A percentile compares a stretch with the other conserved stretches of the same genome.
These are phyloP conservation scores for Aspergillus sp. DNA, from an alignment of 2,329 filamentous ascomycete genomes.

Conservation along the genomic window DNA sequence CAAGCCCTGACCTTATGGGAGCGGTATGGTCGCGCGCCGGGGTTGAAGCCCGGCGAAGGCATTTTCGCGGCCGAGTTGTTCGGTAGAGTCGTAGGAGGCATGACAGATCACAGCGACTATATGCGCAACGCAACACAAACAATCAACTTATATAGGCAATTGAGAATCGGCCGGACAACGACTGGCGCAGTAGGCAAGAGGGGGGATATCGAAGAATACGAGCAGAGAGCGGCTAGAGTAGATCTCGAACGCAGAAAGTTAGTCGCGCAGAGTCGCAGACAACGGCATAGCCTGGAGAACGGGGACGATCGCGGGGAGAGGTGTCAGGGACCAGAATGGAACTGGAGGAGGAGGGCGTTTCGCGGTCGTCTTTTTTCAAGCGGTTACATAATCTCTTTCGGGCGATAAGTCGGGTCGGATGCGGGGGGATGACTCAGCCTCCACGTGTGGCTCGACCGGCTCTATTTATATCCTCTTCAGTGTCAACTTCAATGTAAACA, in stretches of 20 bases:
- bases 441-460: no score
- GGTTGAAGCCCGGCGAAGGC: constrained; percentile 29
- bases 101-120: constrained; percentile 7
- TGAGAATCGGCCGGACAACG: neutral
- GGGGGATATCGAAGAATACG: neutral
- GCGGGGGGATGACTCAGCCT: no score
- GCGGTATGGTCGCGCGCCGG: constrained; percentile 46
- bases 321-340: no score
- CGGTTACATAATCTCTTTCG: no score
- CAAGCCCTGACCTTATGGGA: constrained; percentile 55
- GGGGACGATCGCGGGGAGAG: no score
- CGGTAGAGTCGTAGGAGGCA: constrained; percentile 23
- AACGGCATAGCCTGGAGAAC: no score
- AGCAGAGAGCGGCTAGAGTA: neutral
- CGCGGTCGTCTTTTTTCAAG: no score
- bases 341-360: no score
- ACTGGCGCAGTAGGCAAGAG: neutral
- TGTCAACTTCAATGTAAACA: no score
- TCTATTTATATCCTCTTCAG: no score
- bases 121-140: neutral
- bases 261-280: neutral
- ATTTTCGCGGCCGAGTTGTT: constrained; percentile 23
- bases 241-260: neutral
- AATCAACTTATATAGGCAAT: neutral
- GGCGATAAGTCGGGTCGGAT: no score